Conservation (phyloP, 345 rosid genomes). For the Anacardium occidentale region DNA sequence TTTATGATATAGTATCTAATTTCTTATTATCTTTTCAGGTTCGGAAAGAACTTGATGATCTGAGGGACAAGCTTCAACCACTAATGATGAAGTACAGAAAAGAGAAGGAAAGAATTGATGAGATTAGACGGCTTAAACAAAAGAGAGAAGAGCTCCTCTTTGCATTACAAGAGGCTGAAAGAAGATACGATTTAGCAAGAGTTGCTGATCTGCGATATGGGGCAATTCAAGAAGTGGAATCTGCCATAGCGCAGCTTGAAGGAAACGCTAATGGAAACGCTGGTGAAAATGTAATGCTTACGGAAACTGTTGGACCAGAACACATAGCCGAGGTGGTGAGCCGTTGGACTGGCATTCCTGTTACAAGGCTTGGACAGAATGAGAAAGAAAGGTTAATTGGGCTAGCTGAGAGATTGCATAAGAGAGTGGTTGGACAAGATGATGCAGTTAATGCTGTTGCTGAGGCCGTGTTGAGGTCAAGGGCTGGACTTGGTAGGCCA, state of each 20-base stretch:
- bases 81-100: constrained; percentile 80
- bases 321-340: constrained; percentile 93
- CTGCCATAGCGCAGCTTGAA: constrained; percentile 66
- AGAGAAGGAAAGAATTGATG: constrained; percentile 90
- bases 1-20: not conserved
- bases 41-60: constrained; percentile 79
- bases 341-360: constrained; percentile 93
- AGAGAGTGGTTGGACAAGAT: constrained; percentile 83
- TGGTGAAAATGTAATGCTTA: constrained; percentile 68
- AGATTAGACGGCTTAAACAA: constrained; percentile 73
- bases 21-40: constrained; percentile 41
- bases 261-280: constrained; percentile 40
- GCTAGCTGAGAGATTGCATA: constrained; percentile 72
- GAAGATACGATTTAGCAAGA: constrained; percentile 84
- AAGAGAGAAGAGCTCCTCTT: constrained; percentile 75
- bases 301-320: constrained; percentile 85
- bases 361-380: constrained; percentile 84
- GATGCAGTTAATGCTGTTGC: constrained; percentile 77
- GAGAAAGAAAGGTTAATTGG: constrained; percentile 83
- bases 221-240: constrained; percentile 77
- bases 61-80: constrained; percentile 92
- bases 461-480: constrained; percentile 79
- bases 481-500: constrained; percentile 92
- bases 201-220: constrained; percentile 88
- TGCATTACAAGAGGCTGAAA: constrained; percentile 81